Percentiles rank a stretch among this genome's conserved stretches.
Evolutionary conservation across 805 yeast species (phyloP).

Genomic region (Wickerhamiella kurtzmanii): DNA sequence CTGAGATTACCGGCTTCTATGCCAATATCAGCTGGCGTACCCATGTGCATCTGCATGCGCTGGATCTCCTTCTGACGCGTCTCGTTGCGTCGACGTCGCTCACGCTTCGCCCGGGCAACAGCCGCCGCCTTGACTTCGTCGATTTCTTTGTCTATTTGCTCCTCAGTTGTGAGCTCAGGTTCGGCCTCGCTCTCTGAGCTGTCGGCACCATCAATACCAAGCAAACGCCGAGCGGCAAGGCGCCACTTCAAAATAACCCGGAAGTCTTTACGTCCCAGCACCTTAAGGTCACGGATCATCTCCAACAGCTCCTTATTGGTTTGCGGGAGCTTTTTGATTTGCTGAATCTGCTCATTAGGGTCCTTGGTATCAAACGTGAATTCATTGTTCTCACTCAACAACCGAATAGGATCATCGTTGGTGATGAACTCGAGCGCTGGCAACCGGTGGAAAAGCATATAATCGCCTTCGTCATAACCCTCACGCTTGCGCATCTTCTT

Average conservation of each 20-base stretch:
- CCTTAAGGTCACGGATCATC: conserved; percentile 83
- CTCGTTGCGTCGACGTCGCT: conserved; percentile 71
- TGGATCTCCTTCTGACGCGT: conserved; percentile 71
- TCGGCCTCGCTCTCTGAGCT: conserved; percentile 40
- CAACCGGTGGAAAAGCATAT: conserved; percentile 52
- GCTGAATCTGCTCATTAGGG: conserved; percentile 46
- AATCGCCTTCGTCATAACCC: conserved; percentile 87
- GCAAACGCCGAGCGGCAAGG: conserved; percentile 61
- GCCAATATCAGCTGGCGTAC: conserved; percentile 86
- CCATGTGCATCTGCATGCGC: conserved; percentile 93
- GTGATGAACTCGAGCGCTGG: conserved; percentile 70
- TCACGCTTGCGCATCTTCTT: conserved; percentile 78
- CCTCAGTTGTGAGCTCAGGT: conserved; percentile 65
- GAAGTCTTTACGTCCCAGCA: conserved; percentile 88
- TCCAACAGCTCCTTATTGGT: conserved; percentile 69
- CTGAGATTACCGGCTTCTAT: conserved; percentile 78
- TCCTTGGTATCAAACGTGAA: conserved; percentile 49
- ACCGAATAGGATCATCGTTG: conserved; percentile 68
- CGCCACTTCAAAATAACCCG: conserved; percentile 78
- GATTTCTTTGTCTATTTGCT: conserved; percentile 75
- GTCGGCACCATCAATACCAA: conserved; percentile 51
- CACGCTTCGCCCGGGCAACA: conserved; percentile 57
- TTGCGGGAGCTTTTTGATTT: conserved; percentile 55
- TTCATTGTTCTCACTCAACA: conserved; percentile 59
- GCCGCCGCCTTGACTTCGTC: conserved; percentile 60